Percentiles rank a stretch among this genome's conserved stretches.
phyloP scores from a whole-genome alignment of 208 protist genomes.

The Acanthamoeba sp. region DNA sequence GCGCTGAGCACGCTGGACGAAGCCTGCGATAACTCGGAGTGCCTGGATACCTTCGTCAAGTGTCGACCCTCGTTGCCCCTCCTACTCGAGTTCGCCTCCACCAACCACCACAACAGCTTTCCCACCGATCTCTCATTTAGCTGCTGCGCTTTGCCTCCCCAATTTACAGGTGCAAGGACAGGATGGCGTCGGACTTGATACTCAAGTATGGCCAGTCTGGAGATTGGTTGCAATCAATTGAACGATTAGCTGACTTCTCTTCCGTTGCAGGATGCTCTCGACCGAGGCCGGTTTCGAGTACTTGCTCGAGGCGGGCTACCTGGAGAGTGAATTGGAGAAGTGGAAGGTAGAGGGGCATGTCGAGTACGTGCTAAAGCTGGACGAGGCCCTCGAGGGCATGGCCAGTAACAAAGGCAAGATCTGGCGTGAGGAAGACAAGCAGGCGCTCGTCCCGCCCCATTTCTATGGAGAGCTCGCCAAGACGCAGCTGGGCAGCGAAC shows the following conservation, averaged over 20 bases:
- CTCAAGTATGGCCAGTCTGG: background rate
- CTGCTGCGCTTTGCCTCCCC: too few species aligned
- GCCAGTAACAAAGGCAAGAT: slow-evolving; percentile 52
- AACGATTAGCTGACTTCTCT: background rate
- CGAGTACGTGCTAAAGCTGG: slow-evolving; percentile 76
- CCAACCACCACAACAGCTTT: background rate
- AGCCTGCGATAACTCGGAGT: slow-evolving; percentile 76
- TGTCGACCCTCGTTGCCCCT: slow-evolving; percentile 69
- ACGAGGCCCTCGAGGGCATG: slow-evolving; percentile 69
- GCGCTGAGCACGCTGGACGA: slow-evolving; percentile 80
- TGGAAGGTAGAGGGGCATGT: slow-evolving; percentile 73
- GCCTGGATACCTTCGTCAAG: slow-evolving; percentile 73
- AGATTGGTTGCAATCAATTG: background rate
- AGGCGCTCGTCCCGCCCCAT: slow-evolving; percentile 79
- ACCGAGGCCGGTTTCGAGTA: slow-evolving; percentile 58
- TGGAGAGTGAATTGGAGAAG: slow-evolving; percentile 76
- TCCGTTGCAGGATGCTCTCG: slow-evolving; percentile 26
- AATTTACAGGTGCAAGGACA: background rate
- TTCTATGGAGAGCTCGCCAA: slow-evolving; percentile 86
- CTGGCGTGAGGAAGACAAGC: slow-evolving; percentile 21
- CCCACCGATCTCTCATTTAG: too few species aligned
- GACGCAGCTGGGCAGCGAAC: slow-evolving; percentile 72
- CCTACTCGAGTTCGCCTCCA: slow-evolving; percentile 47
- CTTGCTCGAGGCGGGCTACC: slow-evolving; percentile 71
- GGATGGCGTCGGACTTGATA: background rate